phyloP scores from a whole-genome alignment of 2,329 filamentous ascomycete species.

The Ramularia endophylla region DNA sequence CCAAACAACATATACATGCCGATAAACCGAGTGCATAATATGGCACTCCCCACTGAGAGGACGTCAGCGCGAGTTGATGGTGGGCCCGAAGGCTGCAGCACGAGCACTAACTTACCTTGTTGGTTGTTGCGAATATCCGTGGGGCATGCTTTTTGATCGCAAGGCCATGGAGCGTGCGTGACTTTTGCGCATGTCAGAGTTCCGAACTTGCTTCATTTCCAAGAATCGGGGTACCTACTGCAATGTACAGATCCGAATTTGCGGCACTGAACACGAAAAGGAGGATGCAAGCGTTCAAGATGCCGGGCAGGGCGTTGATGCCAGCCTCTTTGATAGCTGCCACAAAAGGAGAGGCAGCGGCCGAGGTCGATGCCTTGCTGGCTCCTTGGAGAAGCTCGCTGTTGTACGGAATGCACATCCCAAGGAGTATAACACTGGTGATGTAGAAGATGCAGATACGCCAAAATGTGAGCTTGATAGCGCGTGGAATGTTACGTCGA shows the following conservation, averaged over 20 bases:
- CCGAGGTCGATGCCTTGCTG: constrained; percentile 40
- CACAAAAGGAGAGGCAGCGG: constrained; percentile 65
- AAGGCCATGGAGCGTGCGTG: constrained; percentile 56
- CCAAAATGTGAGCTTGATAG: constrained; percentile 75
- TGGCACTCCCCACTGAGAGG: constrained; percentile 57
- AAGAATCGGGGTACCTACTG: constrained; percentile 22
- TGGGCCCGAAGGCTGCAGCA: too few species aligned
- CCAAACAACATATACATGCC: constrained; percentile 56
- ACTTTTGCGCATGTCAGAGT: constrained; percentile 34
- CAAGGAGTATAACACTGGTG: constrained; percentile 65
- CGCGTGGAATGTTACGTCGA: constrained; percentile 66
- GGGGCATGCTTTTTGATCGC: constrained; percentile 68
- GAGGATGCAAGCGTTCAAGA: constrained; percentile 69
- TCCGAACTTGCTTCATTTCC: constrained; percentile 34
- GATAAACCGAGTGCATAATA: constrained; percentile 58
- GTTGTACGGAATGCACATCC: constrained; percentile 72
- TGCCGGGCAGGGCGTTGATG: constrained; percentile 57
- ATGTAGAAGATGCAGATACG: constrained; percentile 78
- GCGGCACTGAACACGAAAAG: constrained; percentile 71
- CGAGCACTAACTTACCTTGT: constrained; percentile 36
- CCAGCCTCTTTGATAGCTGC: constrained; percentile 62
- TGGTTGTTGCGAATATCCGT: constrained; percentile 63
- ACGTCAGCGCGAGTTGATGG: not conserved
- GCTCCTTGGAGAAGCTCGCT: constrained; percentile 54
- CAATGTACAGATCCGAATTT: constrained; percentile 73